Evolutionary conservation across 2,329 filamentous ascomycete species (phyloP).

Genomic region (Colletotrichum truncatum): DNA sequence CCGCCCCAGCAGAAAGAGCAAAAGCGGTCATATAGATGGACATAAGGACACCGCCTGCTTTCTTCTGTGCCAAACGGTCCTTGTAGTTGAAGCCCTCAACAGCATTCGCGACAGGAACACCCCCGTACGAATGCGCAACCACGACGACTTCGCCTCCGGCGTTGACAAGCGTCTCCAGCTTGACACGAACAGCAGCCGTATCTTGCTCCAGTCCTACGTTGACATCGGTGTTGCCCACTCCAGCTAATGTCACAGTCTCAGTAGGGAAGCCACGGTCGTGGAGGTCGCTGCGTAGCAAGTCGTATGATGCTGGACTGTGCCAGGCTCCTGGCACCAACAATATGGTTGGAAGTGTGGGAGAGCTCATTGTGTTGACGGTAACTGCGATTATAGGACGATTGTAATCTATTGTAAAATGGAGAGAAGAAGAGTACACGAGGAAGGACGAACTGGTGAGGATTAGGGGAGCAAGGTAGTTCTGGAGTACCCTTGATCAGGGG

Average conservation of each 20-base stretch:
- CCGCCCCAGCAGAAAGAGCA: constrained; percentile 36
- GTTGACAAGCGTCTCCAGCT: constrained; percentile 38
- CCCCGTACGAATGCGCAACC: constrained; percentile 52
- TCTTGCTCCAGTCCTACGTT: constrained; percentile 40
- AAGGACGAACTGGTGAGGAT: too few relatives aligned
- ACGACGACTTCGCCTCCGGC: constrained; percentile 50
- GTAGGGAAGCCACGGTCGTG: constrained; percentile 41
- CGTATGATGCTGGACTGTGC: constrained; percentile 41
- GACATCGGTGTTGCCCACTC: constrained; percentile 39
- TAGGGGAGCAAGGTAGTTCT: too few relatives aligned
- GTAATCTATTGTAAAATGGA: too few relatives aligned
- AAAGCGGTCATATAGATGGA: constrained; percentile 45
- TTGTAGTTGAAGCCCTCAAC: constrained; percentile 44
- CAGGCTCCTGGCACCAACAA: constrained; percentile 50
- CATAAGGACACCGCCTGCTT: constrained; percentile 47
- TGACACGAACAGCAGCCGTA: constrained; percentile 37
- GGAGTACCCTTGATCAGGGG: too few relatives aligned
- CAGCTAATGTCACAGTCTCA: constrained; percentile 40
- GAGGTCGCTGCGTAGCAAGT: constrained; percentile 40
- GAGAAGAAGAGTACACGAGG: too few relatives aligned
- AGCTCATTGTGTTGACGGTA: background rate
- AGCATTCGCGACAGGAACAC: constrained; percentile 47
- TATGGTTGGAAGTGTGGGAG: constrained; percentile 33
- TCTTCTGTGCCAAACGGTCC: constrained; percentile 38
- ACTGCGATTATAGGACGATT: too few relatives aligned